Evolutionary conservation across 75 land plant genomes (phyloP).

Genomic region (Azolla pinnata): DNA sequence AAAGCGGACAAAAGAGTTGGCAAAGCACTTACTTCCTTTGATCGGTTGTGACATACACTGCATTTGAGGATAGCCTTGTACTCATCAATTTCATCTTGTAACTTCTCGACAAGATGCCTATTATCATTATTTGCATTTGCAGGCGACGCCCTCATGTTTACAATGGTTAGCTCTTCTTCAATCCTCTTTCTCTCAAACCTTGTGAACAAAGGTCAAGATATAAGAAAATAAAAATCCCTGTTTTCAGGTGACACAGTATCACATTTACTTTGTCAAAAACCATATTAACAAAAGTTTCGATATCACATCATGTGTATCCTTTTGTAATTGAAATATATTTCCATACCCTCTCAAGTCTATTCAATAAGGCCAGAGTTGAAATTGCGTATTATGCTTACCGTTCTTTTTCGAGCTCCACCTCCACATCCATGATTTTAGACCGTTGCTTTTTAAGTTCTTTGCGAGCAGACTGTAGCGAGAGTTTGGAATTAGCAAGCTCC

Average conservation of each 20-base stretch:
- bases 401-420: slow-evolving; percentile 67
- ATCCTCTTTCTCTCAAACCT: slow-evolving; percentile 75
- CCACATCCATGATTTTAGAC: slow-evolving; percentile 32
- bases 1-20: no score
- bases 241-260: no score
- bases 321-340: background rate
- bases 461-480: slow-evolving; percentile 39
- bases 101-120: slow-evolving; percentile 45
- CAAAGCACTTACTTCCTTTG: slow-evolving; percentile 64
- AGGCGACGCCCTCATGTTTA: slow-evolving; percentile 42
- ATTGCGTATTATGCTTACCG: slow-evolving; percentile 41
- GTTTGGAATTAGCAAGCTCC: slow-evolving; percentile 35
- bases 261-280: no score
- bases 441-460: slow-evolving; percentile 39
- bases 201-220: background rate
- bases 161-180: slow-evolving; percentile 58
- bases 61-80: slow-evolving; percentile 85
- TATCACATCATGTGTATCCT: background rate
- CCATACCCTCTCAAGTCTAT: no score
- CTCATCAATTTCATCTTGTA: slow-evolving; percentile 64
- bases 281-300: background rate
- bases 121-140: slow-evolving; percentile 52
- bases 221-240: no score
- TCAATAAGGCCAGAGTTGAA: no score
- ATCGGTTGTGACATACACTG: slow-evolving; percentile 64